Evolutionary conservation across 768 basidiomycete genomes (phyloP), one percentile per base, ranked within the genome.

Genomic region (Coprinopsis strossmayeri): DNA sequence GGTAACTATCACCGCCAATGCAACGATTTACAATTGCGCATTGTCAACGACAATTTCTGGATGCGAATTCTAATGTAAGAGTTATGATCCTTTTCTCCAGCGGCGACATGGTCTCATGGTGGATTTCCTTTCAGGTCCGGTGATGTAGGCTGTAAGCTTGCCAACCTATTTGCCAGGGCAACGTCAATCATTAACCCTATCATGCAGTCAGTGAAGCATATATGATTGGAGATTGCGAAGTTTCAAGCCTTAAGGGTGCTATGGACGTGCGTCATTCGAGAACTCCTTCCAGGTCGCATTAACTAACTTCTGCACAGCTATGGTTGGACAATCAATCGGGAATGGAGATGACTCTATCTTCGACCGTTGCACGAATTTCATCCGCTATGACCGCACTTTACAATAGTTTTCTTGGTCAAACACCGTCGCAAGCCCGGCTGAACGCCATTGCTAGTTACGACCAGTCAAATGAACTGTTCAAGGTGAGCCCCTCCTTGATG

Each of bases 391-490:
- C 82, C 25, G 73, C 76, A n/a, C 49, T 82, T 42, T 82, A 81
- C 53, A 88, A 86, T 60, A 79, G 79, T 30, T 78, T 87, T 61
- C 70, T 86, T 34, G 86, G 87, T 11, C 87, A 89, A 59, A 84
- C 84, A 3, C 78, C 71, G 38, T 76, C 81, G 1, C 80, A 83
- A 59, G 82, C 87, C 13, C 78, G 84, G n/a, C 71, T 89, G 20
- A 89, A 89, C 56, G 86, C 78, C 13, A 84, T 84, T 49, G 86
- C 89, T 2, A 91, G 89, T 64, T 95, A 95, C 58, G 92, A 95
- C 65, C 88, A 92, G 58, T 91, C 89, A 17, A 95, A 95, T 59
- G 82, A 84, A 53, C 74, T 93, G 51, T 94, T 93, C 71, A 82
- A 87, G 73, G 80, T 77, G 56, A 24, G 61, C 44, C 45, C 39